phyloP scores from a whole-genome alignment of 2,329 filamentous ascomycete genomes.

The Colletotrichum phormii region DNA sequence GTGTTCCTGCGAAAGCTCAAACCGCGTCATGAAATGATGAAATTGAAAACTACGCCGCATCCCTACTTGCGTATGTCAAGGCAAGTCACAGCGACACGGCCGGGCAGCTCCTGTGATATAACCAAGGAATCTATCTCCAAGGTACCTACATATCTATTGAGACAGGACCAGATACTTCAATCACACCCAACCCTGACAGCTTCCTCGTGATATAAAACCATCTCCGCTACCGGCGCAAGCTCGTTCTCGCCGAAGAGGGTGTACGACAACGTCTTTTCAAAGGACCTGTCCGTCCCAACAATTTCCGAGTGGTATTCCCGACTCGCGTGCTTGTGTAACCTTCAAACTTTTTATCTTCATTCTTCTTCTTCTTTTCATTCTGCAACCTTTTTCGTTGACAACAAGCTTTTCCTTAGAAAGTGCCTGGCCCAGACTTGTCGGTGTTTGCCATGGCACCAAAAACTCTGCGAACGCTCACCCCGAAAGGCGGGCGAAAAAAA shows the following conservation, averaged over 20 bases:
- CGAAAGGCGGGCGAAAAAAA: background rate
- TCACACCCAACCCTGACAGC: background rate
- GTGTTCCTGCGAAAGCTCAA: background rate
- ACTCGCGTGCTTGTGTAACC: background rate
- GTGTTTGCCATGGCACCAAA: background rate
- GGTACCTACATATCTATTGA: background rate
- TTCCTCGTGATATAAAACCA: background rate
- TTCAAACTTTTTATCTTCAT: background rate
- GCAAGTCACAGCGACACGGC: background rate
- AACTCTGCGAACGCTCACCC: background rate
- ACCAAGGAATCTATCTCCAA: too few species aligned
- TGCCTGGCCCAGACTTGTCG: background rate
- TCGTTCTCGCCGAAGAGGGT: slow-evolving; percentile 31
- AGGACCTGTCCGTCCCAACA: slow-evolving; percentile 6
- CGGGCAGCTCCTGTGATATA: too few species aligned
- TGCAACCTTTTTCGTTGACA: background rate
- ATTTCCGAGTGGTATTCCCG: background rate
- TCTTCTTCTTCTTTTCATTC: background rate
- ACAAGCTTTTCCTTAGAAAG: background rate
- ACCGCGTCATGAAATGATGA: background rate
- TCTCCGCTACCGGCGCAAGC: background rate
- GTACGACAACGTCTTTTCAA: background rate
- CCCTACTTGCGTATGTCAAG: background rate
- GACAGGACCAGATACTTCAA: background rate
- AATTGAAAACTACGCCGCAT: background rate